Evolutionary conservation across 1,284 basidiomycete genomes (phyloP), one percentile per base, ranked within the genome.

Genomic region (Ganoderma resinaceum): DNA sequence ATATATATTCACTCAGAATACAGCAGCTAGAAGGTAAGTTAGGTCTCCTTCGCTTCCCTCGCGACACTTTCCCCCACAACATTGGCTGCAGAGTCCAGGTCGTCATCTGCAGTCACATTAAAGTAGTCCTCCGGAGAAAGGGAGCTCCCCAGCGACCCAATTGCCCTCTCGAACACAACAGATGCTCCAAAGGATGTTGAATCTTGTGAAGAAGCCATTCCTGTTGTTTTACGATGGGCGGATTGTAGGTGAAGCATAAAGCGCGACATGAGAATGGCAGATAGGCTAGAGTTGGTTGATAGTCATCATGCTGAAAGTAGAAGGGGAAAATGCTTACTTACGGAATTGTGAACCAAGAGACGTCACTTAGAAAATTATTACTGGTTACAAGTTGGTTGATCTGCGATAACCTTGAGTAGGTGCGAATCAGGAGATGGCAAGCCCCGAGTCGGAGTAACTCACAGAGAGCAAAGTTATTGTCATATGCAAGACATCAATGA

Each of bases 181-280:
- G 46, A 49, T 2, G 46, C 2, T 11, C 23, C 3, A 1, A 26
- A 3, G 3, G 46, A 12, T 26, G 23, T 26, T 12, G 46, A 26
- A 8, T 26, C 12, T 26, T 49, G 53, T 31, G 53, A 55, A 4
- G 53, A 55, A 9, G 29, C 53, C 29, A 55, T 6, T 0, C 16
- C 31, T 16, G 31, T 33, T 4, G 29, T 26, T 20, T 31, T 4
- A 55, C 14, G 8, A 23, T 33, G 23, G 1, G 46, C 29, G 0
- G 26, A 26, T 46, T 61, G 60, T 12, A 61, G 42, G 29, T 61
- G 60, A 6, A 61, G 60, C 23, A 61, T 38, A 43, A 61, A 61
- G 42, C 60, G 60, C 18, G 38, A 43, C 18, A 61, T 35, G 5
- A 61, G 60, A 3, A 61, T 20, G 18, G 60, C 11, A 2, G 60